Conservation (phyloP, 164 flowering plant genomes). For the Nelumbo lutea region DNA sequence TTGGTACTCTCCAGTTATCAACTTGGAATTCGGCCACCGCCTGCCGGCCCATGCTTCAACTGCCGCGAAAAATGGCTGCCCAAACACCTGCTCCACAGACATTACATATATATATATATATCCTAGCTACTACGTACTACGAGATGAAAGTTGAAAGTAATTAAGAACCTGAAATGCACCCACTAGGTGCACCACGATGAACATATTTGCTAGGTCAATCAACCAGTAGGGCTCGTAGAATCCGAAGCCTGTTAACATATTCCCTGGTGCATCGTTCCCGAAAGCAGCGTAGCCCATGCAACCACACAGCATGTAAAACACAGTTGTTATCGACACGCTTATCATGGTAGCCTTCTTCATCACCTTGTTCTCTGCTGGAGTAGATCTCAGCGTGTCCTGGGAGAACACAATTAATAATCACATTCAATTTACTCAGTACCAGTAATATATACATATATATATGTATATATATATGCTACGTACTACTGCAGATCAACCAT, state of each 20-base stretch:
- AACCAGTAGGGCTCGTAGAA: conserved; percentile 64
- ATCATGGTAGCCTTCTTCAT: conserved; percentile 57
- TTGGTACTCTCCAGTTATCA: conserved; percentile 17
- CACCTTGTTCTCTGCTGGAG: conserved; percentile 45
- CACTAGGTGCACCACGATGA: conserved; percentile 56
- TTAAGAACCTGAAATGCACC: conserved; percentile 58
- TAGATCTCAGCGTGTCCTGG: conserved; percentile 43
- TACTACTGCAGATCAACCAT: no score
- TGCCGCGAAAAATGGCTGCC: conserved; percentile 35
- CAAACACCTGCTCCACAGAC: conserved; percentile 23
- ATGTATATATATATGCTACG: no score
- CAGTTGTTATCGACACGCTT: conserved; percentile 30
- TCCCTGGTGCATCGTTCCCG: conserved; percentile 58
- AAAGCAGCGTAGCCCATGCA: conserved; percentile 74
- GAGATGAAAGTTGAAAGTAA: neutral
- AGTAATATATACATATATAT: no score
- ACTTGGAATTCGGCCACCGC: conserved; percentile 18
- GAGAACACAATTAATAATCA: neutral
- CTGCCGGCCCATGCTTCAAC: conserved; percentile 22
- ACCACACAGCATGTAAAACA: conserved; percentile 49
- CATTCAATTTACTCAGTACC: no score
- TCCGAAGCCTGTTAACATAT: conserved; percentile 58
- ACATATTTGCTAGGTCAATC: conserved; percentile 47
- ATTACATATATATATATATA: no score
- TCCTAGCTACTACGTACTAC: neutral